Evolutionary conservation across 345 rosid genomes (phyloP).

Genomic region (Bruguiera gymnorhiza): DNA sequence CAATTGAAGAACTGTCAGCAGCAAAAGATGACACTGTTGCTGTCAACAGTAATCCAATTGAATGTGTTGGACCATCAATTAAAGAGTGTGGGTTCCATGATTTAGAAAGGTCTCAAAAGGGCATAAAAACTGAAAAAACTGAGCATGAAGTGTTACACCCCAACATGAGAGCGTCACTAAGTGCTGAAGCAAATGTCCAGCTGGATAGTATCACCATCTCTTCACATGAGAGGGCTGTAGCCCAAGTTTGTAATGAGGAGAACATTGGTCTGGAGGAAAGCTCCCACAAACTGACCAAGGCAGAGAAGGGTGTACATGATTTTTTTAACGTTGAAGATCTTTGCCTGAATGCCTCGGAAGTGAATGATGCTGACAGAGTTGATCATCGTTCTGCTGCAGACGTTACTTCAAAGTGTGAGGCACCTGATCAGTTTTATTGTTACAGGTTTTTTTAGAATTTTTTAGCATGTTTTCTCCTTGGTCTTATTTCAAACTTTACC

Average conservation of each 20-base stretch:
- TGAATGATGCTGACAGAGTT: not conserved
- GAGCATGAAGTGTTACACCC: constrained; percentile 4
- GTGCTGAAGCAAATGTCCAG: constrained; percentile 9
- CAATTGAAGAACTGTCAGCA: constrained; percentile 10
- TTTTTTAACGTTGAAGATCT: constrained; percentile 5
- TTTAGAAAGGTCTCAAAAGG: constrained; percentile 6
- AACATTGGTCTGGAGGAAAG: constrained; percentile 3
- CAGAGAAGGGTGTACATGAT: constrained; percentile 2
- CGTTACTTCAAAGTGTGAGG: constrained; percentile 13
- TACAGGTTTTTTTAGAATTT: not conserved
- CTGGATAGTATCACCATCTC: constrained; percentile 3
- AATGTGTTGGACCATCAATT: constrained; percentile 7
- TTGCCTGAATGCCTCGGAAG: constrained; percentile 8
- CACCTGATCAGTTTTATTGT: not conserved
- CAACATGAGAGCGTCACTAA: constrained; percentile 9
- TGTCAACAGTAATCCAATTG: constrained; percentile 2
- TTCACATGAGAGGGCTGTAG: not conserved
- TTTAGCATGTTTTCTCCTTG: not conserved
- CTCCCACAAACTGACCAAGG: not conserved
- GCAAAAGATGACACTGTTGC: constrained; percentile 8
- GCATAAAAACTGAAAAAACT: not conserved
- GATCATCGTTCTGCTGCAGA: not conserved
- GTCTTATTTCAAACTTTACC: not conserved
- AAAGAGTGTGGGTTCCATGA: constrained; percentile 5
- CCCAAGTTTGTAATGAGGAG: not conserved